Conservation (phyloP, 2,329 filamentous ascomycete genomes). For the Neocatenulostroma microsporum region DNA sequence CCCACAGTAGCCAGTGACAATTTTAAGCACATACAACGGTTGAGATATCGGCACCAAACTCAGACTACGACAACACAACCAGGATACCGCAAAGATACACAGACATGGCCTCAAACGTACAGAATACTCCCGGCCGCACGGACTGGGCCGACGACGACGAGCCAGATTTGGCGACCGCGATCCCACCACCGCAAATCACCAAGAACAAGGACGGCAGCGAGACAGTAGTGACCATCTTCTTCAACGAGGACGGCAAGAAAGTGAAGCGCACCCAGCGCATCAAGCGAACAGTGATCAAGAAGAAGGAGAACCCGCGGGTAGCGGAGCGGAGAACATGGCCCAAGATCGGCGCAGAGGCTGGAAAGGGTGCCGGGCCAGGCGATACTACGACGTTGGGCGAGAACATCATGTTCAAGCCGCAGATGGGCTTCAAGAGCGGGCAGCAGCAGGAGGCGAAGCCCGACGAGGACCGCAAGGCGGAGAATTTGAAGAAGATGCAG, state of each 20-base stretch:
- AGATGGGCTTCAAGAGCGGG: constrained; percentile 87
- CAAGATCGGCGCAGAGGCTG: constrained; percentile 88
- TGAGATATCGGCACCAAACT: no score
- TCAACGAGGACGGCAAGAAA: constrained; percentile 90
- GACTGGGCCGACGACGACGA: constrained; percentile 94
- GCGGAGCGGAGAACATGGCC: constrained; percentile 87
- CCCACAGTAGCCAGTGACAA: no score
- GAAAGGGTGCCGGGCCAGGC: constrained; percentile 70
- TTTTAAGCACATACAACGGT: no score
- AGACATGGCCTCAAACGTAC: constrained; percentile 26
- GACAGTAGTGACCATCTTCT: constrained; percentile 81
- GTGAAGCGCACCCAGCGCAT: constrained; percentile 96
- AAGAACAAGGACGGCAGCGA: constrained; percentile 98
- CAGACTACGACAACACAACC: no score
- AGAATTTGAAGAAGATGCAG: constrained; percentile 89
- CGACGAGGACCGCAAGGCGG: constrained; percentile 62
- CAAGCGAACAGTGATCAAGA: constrained; percentile 82
- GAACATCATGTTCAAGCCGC: constrained; percentile 95
- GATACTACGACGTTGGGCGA: constrained; percentile 93
- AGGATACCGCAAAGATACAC: no score
- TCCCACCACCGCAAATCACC: constrained; percentile 81
- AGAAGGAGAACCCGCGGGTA: constrained; percentile 94
- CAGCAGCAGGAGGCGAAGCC: constrained; percentile 66
- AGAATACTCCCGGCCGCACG: constrained; percentile 39
- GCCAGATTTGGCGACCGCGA: constrained; percentile 67